These are phyloP conservation scores for Multifurca ochricompacta DNA, from an alignment of 768 basidiomycete genomes.

Conservation along the genomic window DNA sequence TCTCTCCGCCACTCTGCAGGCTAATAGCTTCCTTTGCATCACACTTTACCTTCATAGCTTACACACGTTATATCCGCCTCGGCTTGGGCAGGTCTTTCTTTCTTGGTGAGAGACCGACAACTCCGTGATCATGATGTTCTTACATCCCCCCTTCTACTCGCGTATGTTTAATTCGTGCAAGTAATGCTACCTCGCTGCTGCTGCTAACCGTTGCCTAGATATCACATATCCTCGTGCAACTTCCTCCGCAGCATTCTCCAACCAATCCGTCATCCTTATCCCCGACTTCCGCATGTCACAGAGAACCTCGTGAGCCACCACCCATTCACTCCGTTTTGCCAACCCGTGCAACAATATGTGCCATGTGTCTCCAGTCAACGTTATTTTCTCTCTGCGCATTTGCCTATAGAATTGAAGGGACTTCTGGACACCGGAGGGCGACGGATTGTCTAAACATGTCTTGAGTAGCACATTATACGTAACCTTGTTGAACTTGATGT, in stretches of 20 bases:
- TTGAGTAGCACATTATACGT: conserved; percentile 75
- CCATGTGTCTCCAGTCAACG: conserved; percentile 61
- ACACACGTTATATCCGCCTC: conserved; percentile 58
- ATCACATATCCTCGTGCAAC: conserved; percentile 9
- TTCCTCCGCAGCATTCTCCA: conserved; percentile 25
- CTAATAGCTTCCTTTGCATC: too few species aligned
- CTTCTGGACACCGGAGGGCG: conserved; percentile 41
- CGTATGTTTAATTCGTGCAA: conserved; percentile 1
- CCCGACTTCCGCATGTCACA: conserved; percentile 54
- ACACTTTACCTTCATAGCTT: conserved; percentile 38
- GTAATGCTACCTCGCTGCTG: background rate
- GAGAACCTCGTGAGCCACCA: conserved; percentile 50
- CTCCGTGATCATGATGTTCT: conserved; percentile 1
- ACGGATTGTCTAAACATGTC: conserved; percentile 49
- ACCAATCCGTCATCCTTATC: conserved; percentile 37
- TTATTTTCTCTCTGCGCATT: conserved; percentile 44
- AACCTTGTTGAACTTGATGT: conserved; percentile 48
- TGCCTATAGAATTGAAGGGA: conserved; percentile 54
- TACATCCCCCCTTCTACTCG: background rate
- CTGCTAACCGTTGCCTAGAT: conserved; percentile 7
- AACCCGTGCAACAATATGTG: conserved; percentile 67
- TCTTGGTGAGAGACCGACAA: conserved; percentile 32
- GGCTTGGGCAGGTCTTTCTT: conserved; percentile 63
- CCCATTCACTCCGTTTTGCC: conserved; percentile 49
- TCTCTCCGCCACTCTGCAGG: too few species aligned